A percentile compares a stretch with the other conserved stretches of the same genome.
phyloP scores from a whole-genome alignment of 805 yeast species.

The Teunomyces panamensis region DNA sequence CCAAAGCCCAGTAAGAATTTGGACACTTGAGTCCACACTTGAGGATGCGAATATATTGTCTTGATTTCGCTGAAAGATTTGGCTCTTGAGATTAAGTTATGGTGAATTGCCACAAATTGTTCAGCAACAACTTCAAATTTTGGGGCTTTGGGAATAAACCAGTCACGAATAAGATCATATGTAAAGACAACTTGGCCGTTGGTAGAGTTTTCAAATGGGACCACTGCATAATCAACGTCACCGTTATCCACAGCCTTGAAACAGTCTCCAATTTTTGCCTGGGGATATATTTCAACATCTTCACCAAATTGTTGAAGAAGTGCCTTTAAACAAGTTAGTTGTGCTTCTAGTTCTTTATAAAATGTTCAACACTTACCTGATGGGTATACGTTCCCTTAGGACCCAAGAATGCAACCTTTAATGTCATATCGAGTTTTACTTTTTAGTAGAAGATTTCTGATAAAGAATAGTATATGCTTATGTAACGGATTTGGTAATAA shows the following conservation, averaged over 20 bases:
- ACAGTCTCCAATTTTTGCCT: conserved; percentile 55
- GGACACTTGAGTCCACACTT: conserved; percentile 93
- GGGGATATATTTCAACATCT: conserved; percentile 29
- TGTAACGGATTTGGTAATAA: background rate
- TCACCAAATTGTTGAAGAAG: conserved; percentile 51
- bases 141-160: conserved; percentile 37
- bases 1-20: conserved; percentile 46
- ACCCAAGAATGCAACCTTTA: conserved; percentile 72
- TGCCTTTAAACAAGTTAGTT: conserved; percentile 23
- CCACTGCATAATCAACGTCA: conserved; percentile 64
- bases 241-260: conserved; percentile 49
- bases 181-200: conserved; percentile 91
- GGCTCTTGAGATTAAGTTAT: conserved; percentile 59
- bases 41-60: conserved; percentile 87
- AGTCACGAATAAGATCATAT: conserved; percentile 74
- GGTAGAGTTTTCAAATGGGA: conserved; percentile 92
- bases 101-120: conserved; percentile 79
- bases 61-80: conserved; percentile 43
- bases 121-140: conserved; percentile 63
- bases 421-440: background rate
- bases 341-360: background rate
- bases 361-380: conserved; percentile 47
- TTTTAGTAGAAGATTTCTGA: background rate
- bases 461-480: background rate
- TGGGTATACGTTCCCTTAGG: conserved; percentile 94